Conservation (phyloP, 2,329 filamentous ascomycete species). For the Ceratocystis variospora region DNA sequence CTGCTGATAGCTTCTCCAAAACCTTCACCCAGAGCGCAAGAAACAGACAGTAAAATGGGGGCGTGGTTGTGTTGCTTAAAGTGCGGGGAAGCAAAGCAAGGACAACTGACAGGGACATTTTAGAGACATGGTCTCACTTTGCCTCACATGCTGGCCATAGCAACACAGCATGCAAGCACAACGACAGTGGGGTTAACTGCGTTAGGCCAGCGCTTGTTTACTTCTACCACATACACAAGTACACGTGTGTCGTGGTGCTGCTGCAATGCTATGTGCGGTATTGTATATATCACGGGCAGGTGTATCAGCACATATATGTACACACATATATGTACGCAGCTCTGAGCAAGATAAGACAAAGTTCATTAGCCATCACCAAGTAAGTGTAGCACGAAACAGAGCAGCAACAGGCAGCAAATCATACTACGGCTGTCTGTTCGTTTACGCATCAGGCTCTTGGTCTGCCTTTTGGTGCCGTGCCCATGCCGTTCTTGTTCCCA, state of each 20-base stretch:
- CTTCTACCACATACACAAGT: background rate
- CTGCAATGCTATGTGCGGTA: background rate
- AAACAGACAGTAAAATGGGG: background rate
- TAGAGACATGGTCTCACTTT: background rate
- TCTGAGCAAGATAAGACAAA: background rate
- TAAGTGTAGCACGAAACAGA: background rate
- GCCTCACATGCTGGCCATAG: background rate
- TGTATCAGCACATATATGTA: background rate
- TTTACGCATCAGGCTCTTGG: too few relatives aligned
- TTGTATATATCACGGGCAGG: background rate
- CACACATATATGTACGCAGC: background rate
- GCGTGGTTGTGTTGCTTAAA: background rate
- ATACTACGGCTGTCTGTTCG: background rate
- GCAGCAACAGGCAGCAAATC: background rate
- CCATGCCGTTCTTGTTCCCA: too few relatives aligned
- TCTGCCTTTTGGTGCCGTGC: too few relatives aligned
- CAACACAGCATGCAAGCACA: background rate
- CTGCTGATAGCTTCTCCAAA: background rate
- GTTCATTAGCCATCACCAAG: background rate
- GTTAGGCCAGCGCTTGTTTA: background rate
- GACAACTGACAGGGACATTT: background rate
- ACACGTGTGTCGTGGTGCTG: background rate
- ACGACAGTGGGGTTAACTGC: background rate
- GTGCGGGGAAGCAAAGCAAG: background rate
- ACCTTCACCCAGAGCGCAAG: background rate